Conservation (phyloP, 345 rosid genomes). For the Rubroshorea leprosula region DNA sequence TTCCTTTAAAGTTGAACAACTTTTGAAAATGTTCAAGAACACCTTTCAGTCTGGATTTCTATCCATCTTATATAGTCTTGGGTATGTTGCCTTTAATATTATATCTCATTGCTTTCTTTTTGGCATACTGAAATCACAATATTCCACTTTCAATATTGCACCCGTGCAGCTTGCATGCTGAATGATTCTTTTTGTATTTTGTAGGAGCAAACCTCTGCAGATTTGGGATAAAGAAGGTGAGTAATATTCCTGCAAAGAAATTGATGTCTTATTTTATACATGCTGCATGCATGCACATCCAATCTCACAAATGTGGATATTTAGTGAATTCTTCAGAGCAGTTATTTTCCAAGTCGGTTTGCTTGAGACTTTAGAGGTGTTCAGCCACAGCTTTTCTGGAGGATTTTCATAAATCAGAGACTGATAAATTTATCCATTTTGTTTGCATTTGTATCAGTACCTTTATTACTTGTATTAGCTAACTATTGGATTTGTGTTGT, state of each 20-base stretch:
- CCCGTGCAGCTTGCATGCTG: background rate
- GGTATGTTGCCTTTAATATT: constrained; percentile 27
- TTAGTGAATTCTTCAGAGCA: too few relatives aligned
- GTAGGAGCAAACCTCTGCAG: constrained; percentile 76
- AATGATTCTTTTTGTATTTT: constrained; percentile 6
- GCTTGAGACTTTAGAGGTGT: too few relatives aligned
- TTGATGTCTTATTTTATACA: background rate
- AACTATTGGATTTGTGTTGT: background rate
- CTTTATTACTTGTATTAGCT: too few relatives aligned
- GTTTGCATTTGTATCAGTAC: too few relatives aligned
- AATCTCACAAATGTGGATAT: too few relatives aligned
- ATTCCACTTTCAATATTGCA: background rate
- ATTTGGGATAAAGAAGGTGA: constrained; percentile 86
- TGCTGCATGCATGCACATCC: too few relatives aligned
- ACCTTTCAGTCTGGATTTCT: constrained; percentile 84
- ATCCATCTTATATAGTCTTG: constrained; percentile 76
- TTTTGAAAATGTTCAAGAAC: constrained; percentile 59
- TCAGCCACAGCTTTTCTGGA: too few relatives aligned
- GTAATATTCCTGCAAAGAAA: constrained; percentile 5
- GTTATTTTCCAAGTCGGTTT: too few relatives aligned
- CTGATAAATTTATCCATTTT: too few relatives aligned
- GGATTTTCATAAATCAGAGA: background rate
- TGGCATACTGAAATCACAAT: background rate
- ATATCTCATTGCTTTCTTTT: background rate
- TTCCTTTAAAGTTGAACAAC: background rate